These are phyloP conservation scores for Durotheca rogersii DNA, from an alignment of 495 filamentous ascomycete species.

Conservation along the genomic window DNA sequence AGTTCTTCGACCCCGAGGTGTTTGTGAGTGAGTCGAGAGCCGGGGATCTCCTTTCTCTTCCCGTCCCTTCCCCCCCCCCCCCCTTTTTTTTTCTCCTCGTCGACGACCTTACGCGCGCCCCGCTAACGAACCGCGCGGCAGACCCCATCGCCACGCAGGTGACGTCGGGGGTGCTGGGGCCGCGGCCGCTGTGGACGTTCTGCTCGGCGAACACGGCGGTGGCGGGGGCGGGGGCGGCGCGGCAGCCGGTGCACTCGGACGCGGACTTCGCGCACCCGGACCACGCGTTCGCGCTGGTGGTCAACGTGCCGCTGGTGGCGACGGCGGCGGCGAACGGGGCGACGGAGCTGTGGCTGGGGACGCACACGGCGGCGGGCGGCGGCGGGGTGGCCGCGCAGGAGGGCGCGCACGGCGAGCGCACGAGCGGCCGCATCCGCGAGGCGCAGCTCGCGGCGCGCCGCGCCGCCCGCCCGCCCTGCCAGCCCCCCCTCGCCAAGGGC, in stretches of 20 bases:
- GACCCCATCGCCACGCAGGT: constrained; percentile 54
- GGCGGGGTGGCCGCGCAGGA: constrained; percentile 45
- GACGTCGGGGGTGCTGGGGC: constrained; percentile 51
- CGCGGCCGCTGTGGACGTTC: constrained; percentile 50
- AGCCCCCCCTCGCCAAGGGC: constrained; percentile 54
- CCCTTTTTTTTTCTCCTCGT: no score
- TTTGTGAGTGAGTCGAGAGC: constrained; percentile 46
- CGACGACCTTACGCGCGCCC: no score
- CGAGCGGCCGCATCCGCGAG: constrained; percentile 49
- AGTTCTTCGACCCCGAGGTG: constrained; percentile 45
- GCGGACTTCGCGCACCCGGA: constrained; percentile 57
- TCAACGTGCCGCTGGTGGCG: constrained; percentile 55
- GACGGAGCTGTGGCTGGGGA: constrained; percentile 63
- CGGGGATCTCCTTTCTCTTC: no score
- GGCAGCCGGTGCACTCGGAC: constrained; percentile 58
- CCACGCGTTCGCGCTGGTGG: constrained; percentile 55
- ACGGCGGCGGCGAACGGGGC: constrained; percentile 57
- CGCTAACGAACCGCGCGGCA: no score
- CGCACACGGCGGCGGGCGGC: constrained; percentile 46
- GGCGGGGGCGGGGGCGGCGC: constrained; percentile 38
- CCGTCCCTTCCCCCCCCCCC: no score
- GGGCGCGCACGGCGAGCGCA: constrained; percentile 49
- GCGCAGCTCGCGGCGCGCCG: constrained; percentile 44
- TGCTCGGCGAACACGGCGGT: constrained; percentile 56
- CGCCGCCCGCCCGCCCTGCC: constrained; percentile 43